Evolutionary conservation across 495 filamentous ascomycete genomes (phyloP).

Genomic region (Lophiostoma macrostomum): DNA sequence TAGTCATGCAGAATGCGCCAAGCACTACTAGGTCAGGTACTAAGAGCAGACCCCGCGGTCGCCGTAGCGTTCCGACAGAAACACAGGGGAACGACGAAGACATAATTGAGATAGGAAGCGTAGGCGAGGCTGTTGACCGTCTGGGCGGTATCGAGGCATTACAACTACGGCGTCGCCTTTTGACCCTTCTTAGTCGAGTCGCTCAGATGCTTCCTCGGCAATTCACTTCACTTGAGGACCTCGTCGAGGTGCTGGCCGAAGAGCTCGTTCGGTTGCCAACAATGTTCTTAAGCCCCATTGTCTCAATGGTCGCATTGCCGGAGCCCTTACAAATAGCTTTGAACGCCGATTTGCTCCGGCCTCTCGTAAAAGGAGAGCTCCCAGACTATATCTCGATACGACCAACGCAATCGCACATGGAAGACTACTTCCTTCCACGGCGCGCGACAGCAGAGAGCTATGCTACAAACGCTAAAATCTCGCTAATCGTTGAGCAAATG

Average conservation of each 20-base stretch:
- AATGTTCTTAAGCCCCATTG: slow-evolving; percentile 67
- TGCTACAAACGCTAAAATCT: slow-evolving; percentile 78
- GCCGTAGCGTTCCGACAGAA: too few species aligned
- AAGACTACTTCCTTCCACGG: slow-evolving; percentile 68
- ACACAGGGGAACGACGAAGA: slow-evolving; percentile 7
- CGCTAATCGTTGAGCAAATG: slow-evolving; percentile 69
- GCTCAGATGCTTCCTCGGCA: slow-evolving; percentile 34
- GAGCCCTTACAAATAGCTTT: slow-evolving; percentile 60
- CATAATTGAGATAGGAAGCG: neutral
- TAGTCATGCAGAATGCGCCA: slow-evolving; percentile 42
- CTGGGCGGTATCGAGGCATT: slow-evolving; percentile 46
- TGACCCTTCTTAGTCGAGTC: slow-evolving; percentile 46
- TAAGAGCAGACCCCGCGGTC: too few species aligned
- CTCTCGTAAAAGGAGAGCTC: slow-evolving; percentile 57
- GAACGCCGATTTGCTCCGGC: slow-evolving; percentile 60
- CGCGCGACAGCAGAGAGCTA: slow-evolving; percentile 59
- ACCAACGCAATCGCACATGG: slow-evolving; percentile 49
- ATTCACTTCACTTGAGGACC: slow-evolving; percentile 48
- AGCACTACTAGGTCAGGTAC: slow-evolving; percentile 13
- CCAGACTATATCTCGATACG: slow-evolving; percentile 46
- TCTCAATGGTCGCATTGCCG: slow-evolving; percentile 48
- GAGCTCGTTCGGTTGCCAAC: slow-evolving; percentile 65
- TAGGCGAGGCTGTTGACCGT: slow-evolving; percentile 17
- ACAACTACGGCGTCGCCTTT: slow-evolving; percentile 41
- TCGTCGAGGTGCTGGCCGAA: slow-evolving; percentile 67